A percentile compares a stretch with the other conserved stretches of the same genome.
phyloP scores from a whole-genome alignment of 2,329 filamentous ascomycete species.

The Ceratocystiopsis brevicomis region DNA sequence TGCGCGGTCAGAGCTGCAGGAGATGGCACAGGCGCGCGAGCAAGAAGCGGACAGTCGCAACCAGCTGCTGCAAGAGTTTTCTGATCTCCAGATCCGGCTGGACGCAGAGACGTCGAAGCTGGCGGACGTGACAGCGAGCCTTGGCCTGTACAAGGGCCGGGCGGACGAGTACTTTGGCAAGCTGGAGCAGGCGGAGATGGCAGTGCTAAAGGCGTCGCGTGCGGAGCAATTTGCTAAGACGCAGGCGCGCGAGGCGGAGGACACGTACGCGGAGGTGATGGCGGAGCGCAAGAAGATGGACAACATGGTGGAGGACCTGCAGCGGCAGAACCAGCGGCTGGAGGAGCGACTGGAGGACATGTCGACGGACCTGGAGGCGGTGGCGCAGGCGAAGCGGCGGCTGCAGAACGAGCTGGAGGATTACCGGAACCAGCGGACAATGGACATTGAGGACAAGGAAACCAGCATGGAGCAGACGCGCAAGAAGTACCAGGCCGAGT shows the following conservation, averaged over 20 bases:
- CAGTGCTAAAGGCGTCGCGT: constrained; percentile 75
- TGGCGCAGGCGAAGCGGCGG: constrained; percentile 75
- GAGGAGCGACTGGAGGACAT: constrained; percentile 86
- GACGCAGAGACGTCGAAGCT: constrained; percentile 77
- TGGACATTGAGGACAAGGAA: constrained; percentile 94
- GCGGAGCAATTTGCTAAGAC: constrained; percentile 88
- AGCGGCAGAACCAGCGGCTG: constrained; percentile 71
- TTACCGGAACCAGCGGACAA: constrained; percentile 83
- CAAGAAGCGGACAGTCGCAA: constrained; percentile 75
- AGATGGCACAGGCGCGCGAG: constrained; percentile 59
- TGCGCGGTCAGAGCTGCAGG: constrained; percentile 62
- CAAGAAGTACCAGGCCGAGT: constrained; percentile 92
- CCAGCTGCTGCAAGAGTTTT: constrained; percentile 79
- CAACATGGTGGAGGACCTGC: constrained; percentile 67
- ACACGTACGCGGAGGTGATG: constrained; percentile 77
- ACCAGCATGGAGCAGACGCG: constrained; percentile 89
- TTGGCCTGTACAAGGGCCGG: constrained; percentile 76
- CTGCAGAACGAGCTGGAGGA: constrained; percentile 95
- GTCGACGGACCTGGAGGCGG: constrained; percentile 71
- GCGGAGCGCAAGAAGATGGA: constrained; percentile 86
- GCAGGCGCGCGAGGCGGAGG: constrained; percentile 78
- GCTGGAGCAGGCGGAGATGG: constrained; percentile 89
- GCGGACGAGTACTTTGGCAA: constrained; percentile 96
- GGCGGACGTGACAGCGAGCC: constrained; percentile 63
- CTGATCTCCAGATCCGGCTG: constrained; percentile 80